Base-by-base conservation (phyloP, 805 yeast genomes). In the Pichia rugopelliculosa region DNA sequence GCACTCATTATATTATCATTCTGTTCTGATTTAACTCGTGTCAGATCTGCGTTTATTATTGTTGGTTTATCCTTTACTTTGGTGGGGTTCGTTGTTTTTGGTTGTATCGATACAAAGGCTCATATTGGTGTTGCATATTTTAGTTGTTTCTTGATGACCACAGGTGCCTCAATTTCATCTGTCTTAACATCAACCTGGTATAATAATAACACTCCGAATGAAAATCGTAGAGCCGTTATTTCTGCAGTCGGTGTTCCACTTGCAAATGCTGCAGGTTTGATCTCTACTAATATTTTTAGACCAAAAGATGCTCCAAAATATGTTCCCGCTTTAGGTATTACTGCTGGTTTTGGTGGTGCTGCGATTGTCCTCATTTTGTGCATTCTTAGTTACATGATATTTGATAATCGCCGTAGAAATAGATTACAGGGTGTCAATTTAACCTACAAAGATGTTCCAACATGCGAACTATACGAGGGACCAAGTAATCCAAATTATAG, bases 181-280 rank as follows among this genome's bases (percentile, higher is more conserved):
- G 78, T 74, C 6, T 58, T 74, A 39, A 70, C 74, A 1, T 72
- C 77, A 1, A 71, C 77, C 1, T 74, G 78, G 79, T 74, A 72
- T 52, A 72, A 69, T 46, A 74, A 74, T 56, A 74, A 74, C 36
- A 71, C 71, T 3, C 76, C 77, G 6, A 71, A 72, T 46, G 71
- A 66, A 45, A 69, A 67, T 44, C 60, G 75, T 39, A 67, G 78
- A 47, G 76, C 70, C 11, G 74, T 72, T 20, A 59, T 74, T 39
- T 66, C 75, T 6, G 73, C 77, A 6, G 69, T 73, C 18, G 77
- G 76, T 40, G 72, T 77, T 53, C 80, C 80, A 3, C 66, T 76
- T 47, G 81, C 80, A 20, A 77, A 77, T 53, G 71, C 76, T 37
- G 80, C 80, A 39, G 82, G 82, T 47, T 70, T 77, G 48, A 73